These are phyloP conservation scores for Tricholoma furcatifolium DNA, from an alignment of 768 basidiomycete species.

Conservation along the genomic window DNA sequence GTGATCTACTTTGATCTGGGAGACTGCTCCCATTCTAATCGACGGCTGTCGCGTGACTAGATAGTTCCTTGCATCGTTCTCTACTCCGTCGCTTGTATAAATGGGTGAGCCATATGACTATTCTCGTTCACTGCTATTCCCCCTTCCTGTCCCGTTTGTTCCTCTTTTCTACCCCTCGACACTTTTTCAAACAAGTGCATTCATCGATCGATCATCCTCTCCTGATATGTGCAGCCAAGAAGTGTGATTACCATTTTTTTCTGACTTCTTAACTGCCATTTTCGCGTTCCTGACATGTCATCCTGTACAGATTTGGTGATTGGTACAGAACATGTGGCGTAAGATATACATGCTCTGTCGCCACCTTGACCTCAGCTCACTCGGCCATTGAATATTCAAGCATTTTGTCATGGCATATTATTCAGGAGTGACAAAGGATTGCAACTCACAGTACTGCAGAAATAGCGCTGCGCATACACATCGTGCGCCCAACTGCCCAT, in stretches of 20 bases:
- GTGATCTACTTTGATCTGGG: constrained; percentile 20
- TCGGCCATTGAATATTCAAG: constrained; percentile 29
- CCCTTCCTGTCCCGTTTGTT: constrained; percentile 5
- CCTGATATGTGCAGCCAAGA: constrained; percentile 55
- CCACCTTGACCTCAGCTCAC: constrained; percentile 9
- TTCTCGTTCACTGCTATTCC: constrained; percentile 17
- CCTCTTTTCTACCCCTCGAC: constrained; percentile 4
- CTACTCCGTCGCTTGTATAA: constrained; percentile 21
- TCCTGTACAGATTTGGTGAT: constrained; percentile 36
- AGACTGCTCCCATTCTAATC: constrained; percentile 15
- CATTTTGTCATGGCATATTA: constrained; percentile 66
- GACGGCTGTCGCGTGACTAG: constrained; percentile 33
- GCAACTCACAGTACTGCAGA: constrained; percentile 46
- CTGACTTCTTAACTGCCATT: background rate
- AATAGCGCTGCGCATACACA: constrained; percentile 61
- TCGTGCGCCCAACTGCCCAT: constrained; percentile 57
- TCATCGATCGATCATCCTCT: constrained; percentile 6
- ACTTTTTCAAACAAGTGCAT: background rate
- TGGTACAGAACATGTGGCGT: constrained; percentile 43
- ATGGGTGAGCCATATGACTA: constrained; percentile 17
- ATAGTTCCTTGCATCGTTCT: constrained; percentile 18
- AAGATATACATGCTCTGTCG: constrained; percentile 19
- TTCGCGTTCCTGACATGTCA: constrained; percentile 9
- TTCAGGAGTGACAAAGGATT: constrained; percentile 59
- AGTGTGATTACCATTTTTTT: constrained; percentile 37